Evolutionary conservation across 306 rosid species (phyloP).

Genomic region (Alnus rubra): DNA sequence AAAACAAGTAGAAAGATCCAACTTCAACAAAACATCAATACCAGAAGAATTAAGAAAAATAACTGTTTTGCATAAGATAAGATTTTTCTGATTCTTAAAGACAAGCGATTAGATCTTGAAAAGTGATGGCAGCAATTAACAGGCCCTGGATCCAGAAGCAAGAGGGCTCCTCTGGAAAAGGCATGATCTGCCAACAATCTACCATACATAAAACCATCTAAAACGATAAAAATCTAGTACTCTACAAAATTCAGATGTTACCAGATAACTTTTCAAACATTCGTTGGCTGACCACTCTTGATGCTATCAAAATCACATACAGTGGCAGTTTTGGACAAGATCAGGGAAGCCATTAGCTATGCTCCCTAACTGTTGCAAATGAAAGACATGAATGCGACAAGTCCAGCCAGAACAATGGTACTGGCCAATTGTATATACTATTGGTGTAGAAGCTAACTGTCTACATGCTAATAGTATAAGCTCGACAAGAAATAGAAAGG

Average conservation of each 20-base stretch:
- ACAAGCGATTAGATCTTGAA: background rate
- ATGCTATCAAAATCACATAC: background rate
- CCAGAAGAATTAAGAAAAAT: background rate
- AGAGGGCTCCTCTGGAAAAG: background rate
- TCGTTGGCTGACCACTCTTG: background rate
- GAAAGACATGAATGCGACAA: background rate
- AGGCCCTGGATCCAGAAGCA: background rate
- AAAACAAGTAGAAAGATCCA: constrained; percentile 1
- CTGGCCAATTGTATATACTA: background rate
- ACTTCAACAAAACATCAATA: background rate
- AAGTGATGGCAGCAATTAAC: background rate
- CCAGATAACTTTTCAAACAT: background rate
- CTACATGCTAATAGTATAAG: background rate
- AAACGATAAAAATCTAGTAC: background rate
- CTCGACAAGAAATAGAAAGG: background rate
- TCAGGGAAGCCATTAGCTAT: background rate
- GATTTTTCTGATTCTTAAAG: background rate
- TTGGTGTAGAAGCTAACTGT: background rate
- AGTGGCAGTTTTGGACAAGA: background rate
- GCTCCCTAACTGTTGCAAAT: background rate
- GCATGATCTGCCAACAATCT: constrained; percentile 2
- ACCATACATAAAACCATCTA: background rate
- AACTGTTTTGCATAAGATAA: background rate
- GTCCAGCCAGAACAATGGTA: background rate
- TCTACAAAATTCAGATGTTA: background rate